A percentile compares a stretch with the other conserved stretches of the same genome.
Conservation (phyloP, 441 rosid species). For the Kokia cookei region DNA sequence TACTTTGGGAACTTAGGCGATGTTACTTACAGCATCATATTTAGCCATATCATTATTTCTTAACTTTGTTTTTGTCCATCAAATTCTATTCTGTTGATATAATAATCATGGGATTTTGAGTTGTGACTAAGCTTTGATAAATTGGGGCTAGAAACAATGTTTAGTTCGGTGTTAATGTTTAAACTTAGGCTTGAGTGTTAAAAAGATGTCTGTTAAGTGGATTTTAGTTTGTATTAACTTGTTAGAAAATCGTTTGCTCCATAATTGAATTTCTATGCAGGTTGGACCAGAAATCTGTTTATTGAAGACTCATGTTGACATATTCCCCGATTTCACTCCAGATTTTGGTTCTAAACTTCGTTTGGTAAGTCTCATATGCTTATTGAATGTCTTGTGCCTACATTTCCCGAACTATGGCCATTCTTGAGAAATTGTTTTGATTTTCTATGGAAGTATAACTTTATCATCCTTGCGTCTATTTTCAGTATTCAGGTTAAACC, state of each 20-base stretch:
- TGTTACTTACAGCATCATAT: no score
- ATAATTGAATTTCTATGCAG: constrained; percentile 31
- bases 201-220: not conserved
- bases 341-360: constrained; percentile 87
- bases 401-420: not conserved
- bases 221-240: not conserved
- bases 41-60: not conserved
- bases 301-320: constrained; percentile 92
- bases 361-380: constrained; percentile 36
- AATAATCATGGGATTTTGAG: not conserved
- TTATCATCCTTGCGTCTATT: not conserved
- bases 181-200: not conserved
- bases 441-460: not conserved
- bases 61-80: not conserved
- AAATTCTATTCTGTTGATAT: not conserved
- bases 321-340: constrained; percentile 81
- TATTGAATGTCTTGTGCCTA: not conserved
- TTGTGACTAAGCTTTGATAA: not conserved
- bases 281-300: constrained; percentile 91
- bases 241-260: not conserved
- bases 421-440: not conserved
- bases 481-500: not conserved
- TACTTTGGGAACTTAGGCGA: not conserved
- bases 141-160: no score
- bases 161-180: not conserved